Evolutionary conservation across 2,329 filamentous ascomycete species (phyloP), one percentile per base, ranked within the genome.

Genomic region (Myrmaecium sp.): DNA sequence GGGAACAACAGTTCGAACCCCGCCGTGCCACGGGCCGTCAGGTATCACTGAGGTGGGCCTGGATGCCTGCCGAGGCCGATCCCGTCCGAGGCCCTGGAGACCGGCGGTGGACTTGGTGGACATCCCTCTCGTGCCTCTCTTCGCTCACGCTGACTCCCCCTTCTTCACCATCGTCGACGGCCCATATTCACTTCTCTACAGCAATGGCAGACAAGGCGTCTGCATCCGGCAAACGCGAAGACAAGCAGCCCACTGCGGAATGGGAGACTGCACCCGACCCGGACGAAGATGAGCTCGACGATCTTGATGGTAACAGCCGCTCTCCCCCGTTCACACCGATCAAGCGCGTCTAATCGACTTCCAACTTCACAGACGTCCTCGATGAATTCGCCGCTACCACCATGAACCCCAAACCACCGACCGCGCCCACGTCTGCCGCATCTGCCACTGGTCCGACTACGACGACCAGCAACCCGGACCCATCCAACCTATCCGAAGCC

Each of bases 251-350:
- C n/a, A n/a, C n/a, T n/a, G n/a, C n/a, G n/a, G n/a, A n/a, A n/a
- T 32, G 37, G 24, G 51, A 53, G 22, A 43, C 49, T 38, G 72
- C 77, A 10, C 75, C 83, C 12, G 86, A 94, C 43, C 86, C 84
- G 5, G 86, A 95, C 37, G 84, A 92, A 52, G 89, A 89, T 51
- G 80, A 89, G 39, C 58, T 89, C 12, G 80, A 94, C 44, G 89
- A 95, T 43, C 60, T 98, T 23, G 89, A 98, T 54, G 82, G 80
- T 81, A 26, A 16, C 11, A 18, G n/a, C 20, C n/a, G 11, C 7
- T 12, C 12, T 21, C 22, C 23, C 8, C 5, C 21, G 17, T 11
- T 5, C 21, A 15, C 8, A 23, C 4, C 17, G 13, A 28, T 36
- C 36, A 30, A 35, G 35, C 26, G 20, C 28, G n/a, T n/a, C n/a